Conservation (phyloP, 352 stramenopile species). For the Pythium vanterpoolii region DNA sequence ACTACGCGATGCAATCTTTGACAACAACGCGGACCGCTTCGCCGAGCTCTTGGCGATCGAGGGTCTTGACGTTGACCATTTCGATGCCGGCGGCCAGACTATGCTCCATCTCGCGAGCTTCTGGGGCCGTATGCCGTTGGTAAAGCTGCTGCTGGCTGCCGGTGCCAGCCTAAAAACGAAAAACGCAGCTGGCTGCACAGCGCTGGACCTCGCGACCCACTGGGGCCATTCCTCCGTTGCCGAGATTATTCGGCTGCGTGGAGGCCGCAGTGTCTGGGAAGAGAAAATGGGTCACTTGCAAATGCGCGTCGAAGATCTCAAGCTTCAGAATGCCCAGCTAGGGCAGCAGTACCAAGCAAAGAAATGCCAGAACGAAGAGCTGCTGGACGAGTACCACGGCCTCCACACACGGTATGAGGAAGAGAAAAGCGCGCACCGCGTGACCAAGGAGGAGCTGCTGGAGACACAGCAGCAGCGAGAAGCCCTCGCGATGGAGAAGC, state of each 20-base stretch:
- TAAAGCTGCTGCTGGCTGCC: conserved; percentile 53
- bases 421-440: conserved; percentile 33
- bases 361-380: conserved; percentile 18
- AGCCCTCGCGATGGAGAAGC: conserved; percentile 7
- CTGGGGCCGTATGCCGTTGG: conserved; percentile 62
- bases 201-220: conserved; percentile 64
- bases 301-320: conserved; percentile 53
- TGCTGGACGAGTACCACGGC: conserved; percentile 33
- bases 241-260: conserved; percentile 62
- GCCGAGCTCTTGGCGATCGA: conserved; percentile 36
- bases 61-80: conserved; percentile 60
- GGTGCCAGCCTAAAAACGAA: conserved; percentile 70
- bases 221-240: conserved; percentile 71
- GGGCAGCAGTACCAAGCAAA: conserved; percentile 26
- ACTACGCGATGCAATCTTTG: conserved; percentile 71
- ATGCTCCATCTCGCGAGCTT: conserved; percentile 73
- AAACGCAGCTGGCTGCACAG: conserved; percentile 65
- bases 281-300: conserved; percentile 71
- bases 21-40: conserved; percentile 49
- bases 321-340: conserved; percentile 33
- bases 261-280: conserved; percentile 68
- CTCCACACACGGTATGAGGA: conserved; percentile 42
- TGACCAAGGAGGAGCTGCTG: conserved; percentile 11
- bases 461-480: conserved; percentile 3
- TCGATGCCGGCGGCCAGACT: conserved; percentile 70